Evolutionary conservation across 2,329 filamentous ascomycete genomes (phyloP).

Genomic region (Neonectria hederae): DNA sequence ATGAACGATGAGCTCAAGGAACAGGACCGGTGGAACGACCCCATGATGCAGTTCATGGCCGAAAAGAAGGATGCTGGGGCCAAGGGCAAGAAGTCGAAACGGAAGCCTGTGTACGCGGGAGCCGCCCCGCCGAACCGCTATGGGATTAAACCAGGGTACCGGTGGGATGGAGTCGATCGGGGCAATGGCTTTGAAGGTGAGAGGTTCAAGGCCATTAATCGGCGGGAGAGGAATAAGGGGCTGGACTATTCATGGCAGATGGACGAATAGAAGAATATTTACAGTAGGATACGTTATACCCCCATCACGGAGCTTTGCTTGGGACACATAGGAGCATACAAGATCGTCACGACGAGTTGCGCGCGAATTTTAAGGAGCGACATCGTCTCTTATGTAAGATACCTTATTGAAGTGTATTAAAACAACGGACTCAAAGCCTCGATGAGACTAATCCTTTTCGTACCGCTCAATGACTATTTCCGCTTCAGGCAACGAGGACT

Average conservation of each 20-base stretch:
- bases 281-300: conserved; percentile 36
- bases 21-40: conserved; percentile 89
- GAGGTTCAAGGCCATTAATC: conserved; percentile 88
- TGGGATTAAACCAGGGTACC: conserved; percentile 88
- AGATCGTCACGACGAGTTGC: neutral
- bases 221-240: conserved; percentile 77
- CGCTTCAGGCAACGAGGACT: neutral
- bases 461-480: neutral
- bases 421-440: neutral
- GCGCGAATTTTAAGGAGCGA: neutral
- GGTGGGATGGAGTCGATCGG: conserved; percentile 97
- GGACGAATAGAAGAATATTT: conserved; percentile 73
- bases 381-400: neutral
- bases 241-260: conserved; percentile 96
- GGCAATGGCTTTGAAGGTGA: conserved; percentile 93
- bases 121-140: conserved; percentile 90
- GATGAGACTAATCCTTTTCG: neutral
- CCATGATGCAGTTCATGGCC: conserved; percentile 81
- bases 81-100: conserved; percentile 49
- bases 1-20: conserved; percentile 86
- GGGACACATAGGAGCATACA: neutral
- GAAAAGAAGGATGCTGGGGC: conserved; percentile 52
- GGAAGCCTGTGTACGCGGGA: conserved; percentile 78
- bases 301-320: conserved; percentile 28
- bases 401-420: conserved; percentile 9